Conservation (phyloP, 768 basidiomycete genomes). For the Aureoboletus auriporus region DNA sequence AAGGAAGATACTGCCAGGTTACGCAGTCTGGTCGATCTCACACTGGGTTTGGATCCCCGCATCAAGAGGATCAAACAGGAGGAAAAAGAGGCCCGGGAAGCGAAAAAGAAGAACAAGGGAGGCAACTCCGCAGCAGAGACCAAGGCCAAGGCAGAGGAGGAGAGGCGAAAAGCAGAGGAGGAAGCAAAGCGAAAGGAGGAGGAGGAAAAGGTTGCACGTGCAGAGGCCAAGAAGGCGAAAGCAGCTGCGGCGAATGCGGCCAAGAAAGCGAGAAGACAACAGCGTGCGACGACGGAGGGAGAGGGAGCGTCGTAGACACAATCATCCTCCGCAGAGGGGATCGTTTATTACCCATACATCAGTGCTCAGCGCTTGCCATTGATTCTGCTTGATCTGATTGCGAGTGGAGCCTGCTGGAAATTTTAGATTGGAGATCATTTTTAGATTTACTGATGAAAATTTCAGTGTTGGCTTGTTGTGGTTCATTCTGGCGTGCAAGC, state of each 20-base stretch:
- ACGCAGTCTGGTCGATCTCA: slow-evolving; percentile 80
- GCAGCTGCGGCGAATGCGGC: slow-evolving; percentile 85
- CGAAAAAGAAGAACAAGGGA: slow-evolving; percentile 71
- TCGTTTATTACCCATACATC: no score
- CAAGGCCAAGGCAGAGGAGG: slow-evolving; percentile 49
- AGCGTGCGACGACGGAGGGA: slow-evolving; percentile 50
- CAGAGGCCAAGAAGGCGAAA: slow-evolving; percentile 81
- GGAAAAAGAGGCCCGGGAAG: slow-evolving; percentile 91
- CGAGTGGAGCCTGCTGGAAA: no score
- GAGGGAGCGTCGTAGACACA: slow-evolving; percentile 6
- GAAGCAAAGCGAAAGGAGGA: slow-evolving; percentile 79
- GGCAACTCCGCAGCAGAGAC: slow-evolving; percentile 40
- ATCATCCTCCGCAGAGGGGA: no score
- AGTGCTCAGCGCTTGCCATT: no score
- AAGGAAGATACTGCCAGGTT: slow-evolving; percentile 95
- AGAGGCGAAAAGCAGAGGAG: slow-evolving; percentile 64
- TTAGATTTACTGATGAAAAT: slow-evolving; percentile 3
- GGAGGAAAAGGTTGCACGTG: slow-evolving; percentile 69
- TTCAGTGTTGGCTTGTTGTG: neutral
- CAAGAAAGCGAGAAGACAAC: slow-evolving; percentile 79
- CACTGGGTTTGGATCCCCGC: slow-evolving; percentile 82
- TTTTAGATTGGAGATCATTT: neutral
- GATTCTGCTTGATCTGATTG: neutral
- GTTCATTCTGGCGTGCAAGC: slow-evolving; percentile 1
- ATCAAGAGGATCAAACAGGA: slow-evolving; percentile 97